phyloP scores from a whole-genome alignment of 768 basidiomycete species.

The Mycena albidolilacea region DNA sequence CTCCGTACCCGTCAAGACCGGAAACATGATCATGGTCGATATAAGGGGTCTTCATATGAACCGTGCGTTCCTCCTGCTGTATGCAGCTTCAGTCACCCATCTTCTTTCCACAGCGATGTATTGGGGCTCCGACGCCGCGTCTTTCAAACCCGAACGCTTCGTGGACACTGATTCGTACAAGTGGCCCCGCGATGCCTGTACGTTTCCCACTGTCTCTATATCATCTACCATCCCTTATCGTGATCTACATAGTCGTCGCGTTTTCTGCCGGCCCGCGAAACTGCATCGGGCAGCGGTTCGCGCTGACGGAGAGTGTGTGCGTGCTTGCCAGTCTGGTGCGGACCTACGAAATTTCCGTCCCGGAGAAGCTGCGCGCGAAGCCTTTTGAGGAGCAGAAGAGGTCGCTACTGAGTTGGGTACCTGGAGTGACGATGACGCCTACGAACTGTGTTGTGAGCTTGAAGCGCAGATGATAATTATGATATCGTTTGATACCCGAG shows the following conservation, averaged over 20 bases:
- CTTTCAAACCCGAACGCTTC: slow-evolving; percentile 66
- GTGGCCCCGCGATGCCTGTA: slow-evolving; percentile 68
- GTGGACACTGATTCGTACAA: slow-evolving; percentile 64
- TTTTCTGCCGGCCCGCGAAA: slow-evolving; percentile 62
- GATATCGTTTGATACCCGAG: background rate
- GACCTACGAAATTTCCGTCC: slow-evolving; percentile 57
- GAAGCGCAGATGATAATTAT: background rate
- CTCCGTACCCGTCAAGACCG: slow-evolving; percentile 54
- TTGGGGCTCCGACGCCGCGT: slow-evolving; percentile 62
- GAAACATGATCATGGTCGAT: slow-evolving; percentile 58
- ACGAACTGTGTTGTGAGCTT: slow-evolving; percentile 35
- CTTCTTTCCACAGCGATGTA: slow-evolving; percentile 53
- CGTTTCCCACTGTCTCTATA: background rate
- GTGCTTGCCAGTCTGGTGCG: slow-evolving; percentile 61
- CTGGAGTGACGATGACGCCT: slow-evolving; percentile 55
- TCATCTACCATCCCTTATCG: background rate
- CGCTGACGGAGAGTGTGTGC: slow-evolving; percentile 57
- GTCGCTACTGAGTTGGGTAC: slow-evolving; percentile 52
- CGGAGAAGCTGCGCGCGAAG: slow-evolving; percentile 49
- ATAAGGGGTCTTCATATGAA: slow-evolving; percentile 61
- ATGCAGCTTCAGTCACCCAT: background rate
- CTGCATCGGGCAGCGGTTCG: slow-evolving; percentile 67
- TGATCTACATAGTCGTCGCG: slow-evolving; percentile 51
- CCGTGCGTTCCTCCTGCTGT: slow-evolving; percentile 48
- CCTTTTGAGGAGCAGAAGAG: slow-evolving; percentile 52